Evolutionary conservation across 225 moss, liverwort and hornwort species (phyloP), one percentile per base, ranked within the genome.

Genomic region (Marchantia paleacea): DNA sequence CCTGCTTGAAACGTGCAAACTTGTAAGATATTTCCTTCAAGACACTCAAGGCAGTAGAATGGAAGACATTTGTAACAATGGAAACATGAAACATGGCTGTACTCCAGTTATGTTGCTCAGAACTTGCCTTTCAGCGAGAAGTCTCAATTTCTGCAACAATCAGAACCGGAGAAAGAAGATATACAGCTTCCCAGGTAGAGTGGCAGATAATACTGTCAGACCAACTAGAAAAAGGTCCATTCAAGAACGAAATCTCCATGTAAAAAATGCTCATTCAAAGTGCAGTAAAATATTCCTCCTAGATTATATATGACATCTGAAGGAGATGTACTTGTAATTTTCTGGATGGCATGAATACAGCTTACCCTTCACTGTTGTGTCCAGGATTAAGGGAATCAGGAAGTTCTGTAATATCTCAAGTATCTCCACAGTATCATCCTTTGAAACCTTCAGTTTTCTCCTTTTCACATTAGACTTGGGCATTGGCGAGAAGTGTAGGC

Each of bases 401-500:
- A 85, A 87, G 72, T 86, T 87, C 72, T 86, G 90, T 61, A 93
- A 83, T 57, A 83, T 87, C 26, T 87, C 73, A 48, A 97, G 78
- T 19, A 91, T 82, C 52, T 81, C 81, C 76, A 77, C 73, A 16
- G 61, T 80, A 26, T 81, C 75, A 81, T 89, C 89, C 60, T 86
- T 87, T 14, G 81, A 55, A 53, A 68, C 84, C 63, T 75, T 75
- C 20, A 83, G 79, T 69, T 62, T 67, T 81, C 87, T 89, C 62
- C 88, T 86, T 52, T 85, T 85, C 74, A 82, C 83, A 66, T 75
- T 91, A 3, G 79, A 84, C 9, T 83, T 90, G 62, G 84, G 76
- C 66, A 75, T 84, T 47, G 92, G 90, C 26, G 92, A 91, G 80
- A 96, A 96, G 84, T 94, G 94, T 75, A 96, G 85, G 73, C 96